phyloP scores from a whole-genome alignment of 805 yeast genomes.

The Kurtzmaniella cleridarum region DNA sequence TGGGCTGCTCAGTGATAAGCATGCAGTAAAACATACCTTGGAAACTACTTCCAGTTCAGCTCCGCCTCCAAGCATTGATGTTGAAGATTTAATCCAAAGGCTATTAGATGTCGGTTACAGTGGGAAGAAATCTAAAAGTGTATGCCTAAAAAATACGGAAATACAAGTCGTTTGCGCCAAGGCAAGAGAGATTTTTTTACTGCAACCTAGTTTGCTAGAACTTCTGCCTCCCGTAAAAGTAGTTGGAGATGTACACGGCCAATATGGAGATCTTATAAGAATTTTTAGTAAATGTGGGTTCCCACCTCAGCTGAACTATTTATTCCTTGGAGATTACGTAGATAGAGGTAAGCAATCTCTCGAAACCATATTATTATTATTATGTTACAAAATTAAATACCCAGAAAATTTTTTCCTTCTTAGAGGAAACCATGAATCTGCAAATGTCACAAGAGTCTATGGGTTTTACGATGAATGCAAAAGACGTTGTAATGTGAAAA shows the following conservation, averaged over 20 bases:
- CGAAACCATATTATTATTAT: constrained; percentile 80
- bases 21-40: no score
- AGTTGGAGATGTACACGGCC: constrained; percentile 96
- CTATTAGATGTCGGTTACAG: constrained; percentile 93
- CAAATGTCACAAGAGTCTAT: constrained; percentile 92
- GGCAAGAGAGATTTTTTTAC: constrained; percentile 83
- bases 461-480: constrained; percentile 98
- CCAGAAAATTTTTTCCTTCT: constrained; percentile 93
- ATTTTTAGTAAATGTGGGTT: constrained; percentile 94
- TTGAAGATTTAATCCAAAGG: constrained; percentile 87
- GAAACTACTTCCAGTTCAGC: constrained; percentile 2
- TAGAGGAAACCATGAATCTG: constrained; percentile 97
- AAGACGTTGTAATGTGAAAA: constrained; percentile 83
- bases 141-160: constrained; percentile 86
- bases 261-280: constrained; percentile 84
- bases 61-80: constrained; percentile 32
- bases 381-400: constrained; percentile 92
- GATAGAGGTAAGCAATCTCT: constrained; percentile 96
- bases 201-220: constrained; percentile 88
- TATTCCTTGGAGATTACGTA: constrained; percentile 94
- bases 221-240: constrained; percentile 81
- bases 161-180: constrained; percentile 80
- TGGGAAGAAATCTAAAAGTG: constrained; percentile 85
- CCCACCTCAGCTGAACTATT: constrained; percentile 89
- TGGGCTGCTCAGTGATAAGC: not conserved